phyloP scores from a whole-genome alignment of 176 grass and related monocot genomes.

The Rhynchospora breviuscula region DNA sequence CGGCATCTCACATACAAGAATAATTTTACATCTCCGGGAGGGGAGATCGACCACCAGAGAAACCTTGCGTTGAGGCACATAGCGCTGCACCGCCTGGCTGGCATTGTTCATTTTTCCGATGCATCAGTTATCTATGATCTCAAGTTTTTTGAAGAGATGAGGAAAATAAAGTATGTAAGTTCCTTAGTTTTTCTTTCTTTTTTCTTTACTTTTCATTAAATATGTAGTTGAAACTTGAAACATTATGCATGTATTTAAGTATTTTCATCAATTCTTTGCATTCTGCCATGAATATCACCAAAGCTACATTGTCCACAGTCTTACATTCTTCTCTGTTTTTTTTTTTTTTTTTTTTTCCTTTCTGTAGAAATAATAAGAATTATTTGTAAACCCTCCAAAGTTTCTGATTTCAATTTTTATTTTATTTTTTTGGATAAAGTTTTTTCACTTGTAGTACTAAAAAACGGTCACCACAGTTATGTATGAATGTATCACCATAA shows the following conservation, averaged over 20 bases:
- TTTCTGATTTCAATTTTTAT: neutral
- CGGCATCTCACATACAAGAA: constrained; percentile 43
- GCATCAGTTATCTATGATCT: constrained; percentile 41
- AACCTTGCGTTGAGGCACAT: constrained; percentile 51
- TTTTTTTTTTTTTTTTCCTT: neutral
- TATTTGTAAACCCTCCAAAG: neutral
- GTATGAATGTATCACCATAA: no score
- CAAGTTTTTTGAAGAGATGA: constrained; percentile 45
- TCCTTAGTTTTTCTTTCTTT: neutral
- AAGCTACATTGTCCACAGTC: neutral
- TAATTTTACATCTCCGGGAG: constrained; percentile 18
- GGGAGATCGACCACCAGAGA: constrained; percentile 29
- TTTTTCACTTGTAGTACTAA: no score
- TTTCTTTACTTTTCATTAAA: neutral
- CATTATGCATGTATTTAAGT: neutral
- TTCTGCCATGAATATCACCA: neutral
- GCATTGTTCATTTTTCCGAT: constrained; percentile 43
- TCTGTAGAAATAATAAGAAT: neutral
- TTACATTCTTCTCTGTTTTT: neutral
- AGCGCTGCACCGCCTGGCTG: constrained; percentile 37
- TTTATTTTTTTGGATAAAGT: no score
- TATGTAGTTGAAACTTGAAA: neutral
- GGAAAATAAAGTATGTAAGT: constrained; percentile 38
- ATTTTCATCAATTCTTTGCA: neutral
- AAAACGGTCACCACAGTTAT: no score